Percentiles rank a stretch among this genome's conserved stretches.
These are phyloP conservation scores for Cladosporium sp. DNA, from an alignment of 2,329 filamentous ascomycete genomes.

Conservation along the genomic window DNA sequence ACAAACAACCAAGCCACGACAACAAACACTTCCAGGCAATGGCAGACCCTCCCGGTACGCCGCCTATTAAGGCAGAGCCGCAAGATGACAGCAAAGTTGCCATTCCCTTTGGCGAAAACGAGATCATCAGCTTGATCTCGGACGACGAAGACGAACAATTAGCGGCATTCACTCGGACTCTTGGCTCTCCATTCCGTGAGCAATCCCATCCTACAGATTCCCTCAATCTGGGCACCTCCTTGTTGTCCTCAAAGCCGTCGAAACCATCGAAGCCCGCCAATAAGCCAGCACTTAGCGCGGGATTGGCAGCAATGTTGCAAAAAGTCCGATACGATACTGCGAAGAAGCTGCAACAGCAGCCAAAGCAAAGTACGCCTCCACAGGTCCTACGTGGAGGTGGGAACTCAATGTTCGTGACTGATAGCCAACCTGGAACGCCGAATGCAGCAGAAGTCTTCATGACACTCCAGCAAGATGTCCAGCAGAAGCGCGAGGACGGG, in stretches of 20 bases:
- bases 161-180: background rate
- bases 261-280: background rate
- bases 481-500: conserved; percentile 15
- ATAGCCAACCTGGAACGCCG: background rate
- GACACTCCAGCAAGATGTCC: background rate
- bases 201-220: background rate
- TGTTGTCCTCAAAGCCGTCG: background rate
- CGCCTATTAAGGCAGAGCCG: background rate
- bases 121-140: background rate
- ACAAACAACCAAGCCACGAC: background rate
- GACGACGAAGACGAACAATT: background rate
- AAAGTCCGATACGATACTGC: too few relatives aligned
- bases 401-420: background rate
- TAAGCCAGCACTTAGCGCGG: too few relatives aligned
- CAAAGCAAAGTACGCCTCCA: too few relatives aligned
- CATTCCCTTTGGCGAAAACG: background rate
- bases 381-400: too few relatives aligned
- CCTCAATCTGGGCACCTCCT: background rate
- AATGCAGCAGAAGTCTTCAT: background rate
- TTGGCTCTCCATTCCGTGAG: background rate
- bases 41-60: background rate
- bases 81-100: background rate
- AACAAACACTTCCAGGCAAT: background rate
- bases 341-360: too few relatives aligned
- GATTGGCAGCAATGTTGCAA: too few relatives aligned